These are phyloP conservation scores for Lignosus rhinocerotis DNA, from an alignment of 1,284 basidiomycete species.

Conservation along the genomic window DNA sequence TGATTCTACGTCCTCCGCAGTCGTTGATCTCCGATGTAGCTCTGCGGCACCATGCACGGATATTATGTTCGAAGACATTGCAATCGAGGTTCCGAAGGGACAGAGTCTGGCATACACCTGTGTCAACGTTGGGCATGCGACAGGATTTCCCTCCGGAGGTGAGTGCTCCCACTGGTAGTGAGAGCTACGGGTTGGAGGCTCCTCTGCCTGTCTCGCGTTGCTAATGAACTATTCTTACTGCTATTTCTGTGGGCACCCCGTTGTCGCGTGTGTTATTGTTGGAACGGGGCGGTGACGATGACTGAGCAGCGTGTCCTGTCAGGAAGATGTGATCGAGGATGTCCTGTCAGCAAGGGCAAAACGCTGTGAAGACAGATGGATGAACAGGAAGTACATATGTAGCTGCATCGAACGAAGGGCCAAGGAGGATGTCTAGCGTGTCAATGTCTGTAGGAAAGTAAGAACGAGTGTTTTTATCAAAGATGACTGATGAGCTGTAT, in stretches of 20 bases:
- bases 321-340: constrained; percentile 1
- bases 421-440: background rate
- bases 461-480: constrained; percentile 6
- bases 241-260: background rate
- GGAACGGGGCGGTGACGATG: background rate
- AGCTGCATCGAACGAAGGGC: background rate
- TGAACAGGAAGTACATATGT: background rate
- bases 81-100: constrained; percentile 40
- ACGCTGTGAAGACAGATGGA: background rate
- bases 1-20: constrained; percentile 30
- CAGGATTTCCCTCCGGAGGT: constrained; percentile 15
- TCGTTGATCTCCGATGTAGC: constrained; percentile 58
- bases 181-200: background rate
- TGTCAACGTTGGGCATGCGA: constrained; percentile 45
- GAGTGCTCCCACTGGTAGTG: background rate
- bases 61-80: constrained; percentile 45
- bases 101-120: constrained; percentile 43
- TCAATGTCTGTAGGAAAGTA: background rate
- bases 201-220: background rate
- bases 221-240: background rate
- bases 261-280: background rate
- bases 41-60: constrained; percentile 48
- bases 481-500: constrained; percentile 11
- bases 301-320: background rate
- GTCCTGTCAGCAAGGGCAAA: background rate